Evolutionary conservation across 2,329 filamentous ascomycete species (phyloP).

Genomic region (Nemania serpens): DNA sequence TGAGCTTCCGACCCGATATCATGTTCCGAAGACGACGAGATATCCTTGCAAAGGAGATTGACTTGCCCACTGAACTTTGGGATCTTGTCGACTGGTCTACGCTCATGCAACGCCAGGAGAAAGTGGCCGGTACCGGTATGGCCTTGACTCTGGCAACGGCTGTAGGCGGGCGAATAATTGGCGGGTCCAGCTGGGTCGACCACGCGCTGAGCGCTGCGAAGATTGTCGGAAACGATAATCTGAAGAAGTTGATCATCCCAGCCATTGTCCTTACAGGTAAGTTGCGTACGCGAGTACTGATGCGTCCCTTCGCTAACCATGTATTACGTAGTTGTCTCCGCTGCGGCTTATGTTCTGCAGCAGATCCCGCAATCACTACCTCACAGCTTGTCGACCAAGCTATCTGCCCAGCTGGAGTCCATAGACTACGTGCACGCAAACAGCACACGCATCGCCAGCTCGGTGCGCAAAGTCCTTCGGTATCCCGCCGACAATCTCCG

Average conservation of each 20-base stretch:
- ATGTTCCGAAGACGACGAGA: slow-evolving; percentile 92
- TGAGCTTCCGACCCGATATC: slow-evolving; percentile 86
- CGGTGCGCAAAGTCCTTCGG: slow-evolving; percentile 87
- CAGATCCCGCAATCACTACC: slow-evolving; percentile 91
- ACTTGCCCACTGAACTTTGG: slow-evolving; percentile 84
- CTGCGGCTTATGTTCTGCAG: slow-evolving; percentile 78
- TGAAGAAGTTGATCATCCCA: slow-evolving; percentile 80
- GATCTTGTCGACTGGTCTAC: slow-evolving; percentile 92
- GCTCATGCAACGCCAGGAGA: slow-evolving; percentile 88
- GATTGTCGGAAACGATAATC: slow-evolving; percentile 78
- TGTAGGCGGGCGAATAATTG: slow-evolving; percentile 78
- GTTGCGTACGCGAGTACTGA: slow-evolving; percentile 42
- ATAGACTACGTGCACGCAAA: slow-evolving; percentile 95
- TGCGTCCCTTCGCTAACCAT: slow-evolving; percentile 24
- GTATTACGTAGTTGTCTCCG: slow-evolving; percentile 64
- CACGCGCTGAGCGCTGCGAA: slow-evolving; percentile 81
- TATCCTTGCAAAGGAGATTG: slow-evolving; percentile 79
- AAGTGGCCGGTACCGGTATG: slow-evolving; percentile 91
- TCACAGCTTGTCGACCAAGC: slow-evolving; percentile 81
- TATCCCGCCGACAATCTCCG: slow-evolving; percentile 86
- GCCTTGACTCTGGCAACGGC: slow-evolving; percentile 90
- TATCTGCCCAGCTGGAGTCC: slow-evolving; percentile 75
- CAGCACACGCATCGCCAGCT: slow-evolving; percentile 78
- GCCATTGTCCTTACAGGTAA: slow-evolving; percentile 78
- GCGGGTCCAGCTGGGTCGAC: slow-evolving; percentile 87